Evolutionary conservation across 2,329 filamentous ascomycete species (phyloP).

Genomic region (Clarireedia hainanense): DNA sequence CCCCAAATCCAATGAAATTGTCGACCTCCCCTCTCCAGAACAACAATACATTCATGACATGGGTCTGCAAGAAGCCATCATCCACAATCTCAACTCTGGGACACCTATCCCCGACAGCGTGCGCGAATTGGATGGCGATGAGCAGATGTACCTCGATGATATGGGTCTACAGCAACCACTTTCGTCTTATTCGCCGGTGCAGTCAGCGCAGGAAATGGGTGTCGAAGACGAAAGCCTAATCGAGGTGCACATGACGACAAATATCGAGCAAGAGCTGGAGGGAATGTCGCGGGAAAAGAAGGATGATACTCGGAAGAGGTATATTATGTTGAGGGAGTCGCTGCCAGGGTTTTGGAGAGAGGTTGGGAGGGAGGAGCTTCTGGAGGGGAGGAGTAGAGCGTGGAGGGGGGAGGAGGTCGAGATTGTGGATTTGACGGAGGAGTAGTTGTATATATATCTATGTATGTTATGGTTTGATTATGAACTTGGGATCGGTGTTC

Average conservation of each 20-base stretch:
- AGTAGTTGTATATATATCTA: background rate
- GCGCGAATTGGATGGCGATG: background rate
- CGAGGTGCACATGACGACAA: background rate
- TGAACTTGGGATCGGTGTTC: too few species aligned
- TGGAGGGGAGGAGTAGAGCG: slow-evolving; percentile 7
- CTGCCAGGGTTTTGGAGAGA: slow-evolving; percentile 7
- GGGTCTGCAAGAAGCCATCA: background rate
- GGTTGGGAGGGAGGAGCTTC: background rate
- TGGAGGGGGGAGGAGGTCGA: slow-evolving; percentile 9
- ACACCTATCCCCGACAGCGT: background rate
- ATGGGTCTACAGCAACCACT: background rate
- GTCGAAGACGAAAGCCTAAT: background rate
- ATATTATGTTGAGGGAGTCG: slow-evolving; percentile 5
- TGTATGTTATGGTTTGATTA: too few species aligned
- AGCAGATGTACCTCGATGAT: background rate
- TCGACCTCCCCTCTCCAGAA: background rate
- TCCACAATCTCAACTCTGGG: background rate
- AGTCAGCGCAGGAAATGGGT: background rate
- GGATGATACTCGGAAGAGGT: background rate
- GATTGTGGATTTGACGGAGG: slow-evolving; percentile 8
- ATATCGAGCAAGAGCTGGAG: background rate
- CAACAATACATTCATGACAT: background rate
- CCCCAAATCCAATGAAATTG: background rate
- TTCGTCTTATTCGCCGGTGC: background rate
- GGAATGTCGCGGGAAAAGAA: background rate